These are phyloP conservation scores for Oemleria cerasiformis DNA, from an alignment of 306 rosid genomes.

Conservation along the genomic window DNA sequence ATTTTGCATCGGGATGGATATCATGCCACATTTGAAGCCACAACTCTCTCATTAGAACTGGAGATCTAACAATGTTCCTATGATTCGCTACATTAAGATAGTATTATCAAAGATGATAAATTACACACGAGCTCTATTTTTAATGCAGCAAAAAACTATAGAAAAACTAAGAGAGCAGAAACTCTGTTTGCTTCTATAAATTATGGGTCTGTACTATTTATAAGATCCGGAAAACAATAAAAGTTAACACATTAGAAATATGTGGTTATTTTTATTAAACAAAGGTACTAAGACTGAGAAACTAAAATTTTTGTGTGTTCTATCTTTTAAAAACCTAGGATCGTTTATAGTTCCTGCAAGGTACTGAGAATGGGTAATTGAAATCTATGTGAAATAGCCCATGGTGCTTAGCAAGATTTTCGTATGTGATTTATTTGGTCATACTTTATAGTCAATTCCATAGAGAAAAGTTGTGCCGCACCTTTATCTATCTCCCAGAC, in stretches of 20 bases:
- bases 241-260: too few relatives aligned
- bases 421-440: not conserved
- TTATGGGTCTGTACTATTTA: too few relatives aligned
- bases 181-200: not conserved
- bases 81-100: slow-evolving; percentile 77
- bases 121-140: not conserved
- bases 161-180: not conserved
- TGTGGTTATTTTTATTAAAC: too few relatives aligned
- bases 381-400: not conserved
- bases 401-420: not conserved
- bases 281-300: too few relatives aligned
- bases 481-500: slow-evolving; percentile 99
- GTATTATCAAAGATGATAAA: slow-evolving; percentile 21
- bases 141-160: not conserved
- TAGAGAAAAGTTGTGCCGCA: slow-evolving; percentile 15
- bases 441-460: not conserved
- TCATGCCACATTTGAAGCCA: slow-evolving; percentile 99
- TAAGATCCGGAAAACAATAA: too few relatives aligned
- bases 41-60: slow-evolving; percentile 89
- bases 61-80: slow-evolving; percentile 94
- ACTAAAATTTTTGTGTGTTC: too few relatives aligned
- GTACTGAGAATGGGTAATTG: not conserved
- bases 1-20: slow-evolving; percentile 72
- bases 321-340: too few relatives aligned
- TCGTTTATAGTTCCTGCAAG: too few relatives aligned